phyloP scores from a whole-genome alignment of 345 rosid genomes.

The Raphanus raphanistrum region DNA sequence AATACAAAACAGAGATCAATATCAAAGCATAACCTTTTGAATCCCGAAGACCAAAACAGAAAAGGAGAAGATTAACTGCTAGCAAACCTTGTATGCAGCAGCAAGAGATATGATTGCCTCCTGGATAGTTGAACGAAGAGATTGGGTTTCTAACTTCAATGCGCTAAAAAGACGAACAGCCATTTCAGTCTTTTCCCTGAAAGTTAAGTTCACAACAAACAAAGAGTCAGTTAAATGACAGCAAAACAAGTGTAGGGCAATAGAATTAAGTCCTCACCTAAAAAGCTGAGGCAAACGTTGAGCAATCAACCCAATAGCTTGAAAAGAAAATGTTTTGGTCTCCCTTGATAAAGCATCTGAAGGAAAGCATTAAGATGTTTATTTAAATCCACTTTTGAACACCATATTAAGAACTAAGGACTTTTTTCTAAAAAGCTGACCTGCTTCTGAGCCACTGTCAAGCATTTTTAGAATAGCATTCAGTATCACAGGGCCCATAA shows the following conservation, averaged over 20 bases:
- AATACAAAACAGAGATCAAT: background rate
- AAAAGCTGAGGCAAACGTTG: slow-evolving; percentile 90
- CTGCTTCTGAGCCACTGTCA: slow-evolving; percentile 76
- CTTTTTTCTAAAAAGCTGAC: slow-evolving; percentile 37
- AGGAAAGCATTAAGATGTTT: slow-evolving; percentile 22
- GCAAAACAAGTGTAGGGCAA: slow-evolving; percentile 27
- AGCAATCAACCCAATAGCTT: slow-evolving; percentile 90
- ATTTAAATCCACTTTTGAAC: slow-evolving; percentile 16
- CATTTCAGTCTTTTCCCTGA: slow-evolving; percentile 90
- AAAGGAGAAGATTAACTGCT: background rate
- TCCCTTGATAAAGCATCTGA: slow-evolving; percentile 74
- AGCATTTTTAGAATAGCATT: slow-evolving; percentile 83
- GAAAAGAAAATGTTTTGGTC: slow-evolving; percentile 75
- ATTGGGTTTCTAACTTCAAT: slow-evolving; percentile 67
- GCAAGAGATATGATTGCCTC: slow-evolving; percentile 83
- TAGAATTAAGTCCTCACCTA: slow-evolving; percentile 53
- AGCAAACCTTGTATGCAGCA: slow-evolving; percentile 76
- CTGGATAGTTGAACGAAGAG: slow-evolving; percentile 75
- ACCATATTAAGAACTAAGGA: background rate
- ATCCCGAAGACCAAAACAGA: slow-evolving; percentile 5
- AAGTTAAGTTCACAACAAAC: slow-evolving; percentile 16
- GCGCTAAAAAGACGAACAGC: slow-evolving; percentile 87
- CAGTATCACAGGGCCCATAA: slow-evolving; percentile 92
- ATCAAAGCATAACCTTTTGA: slow-evolving; percentile 14
- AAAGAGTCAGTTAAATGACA: slow-evolving; percentile 16